These are phyloP conservation scores for Schizosaccharomyces versatilis DNA, from an alignment of 1,139 yeast species.

Conservation along the genomic window DNA sequence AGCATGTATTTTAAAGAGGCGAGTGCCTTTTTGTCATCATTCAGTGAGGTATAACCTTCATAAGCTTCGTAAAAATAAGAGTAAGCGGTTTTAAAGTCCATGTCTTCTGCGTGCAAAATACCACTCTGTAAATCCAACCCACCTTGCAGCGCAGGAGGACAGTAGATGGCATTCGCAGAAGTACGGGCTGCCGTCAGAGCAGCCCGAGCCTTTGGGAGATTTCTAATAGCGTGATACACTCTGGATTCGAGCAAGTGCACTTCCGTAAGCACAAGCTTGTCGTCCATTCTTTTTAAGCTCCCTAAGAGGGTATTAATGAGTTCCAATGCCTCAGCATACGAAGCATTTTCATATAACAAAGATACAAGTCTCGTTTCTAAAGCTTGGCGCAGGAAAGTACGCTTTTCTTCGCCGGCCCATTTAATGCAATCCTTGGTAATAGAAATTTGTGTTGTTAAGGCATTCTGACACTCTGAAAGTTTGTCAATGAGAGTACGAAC, in stretches of 20 bases:
- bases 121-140: constrained; percentile 92
- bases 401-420: constrained; percentile 69
- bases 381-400: constrained; percentile 73
- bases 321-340: constrained; percentile 47
- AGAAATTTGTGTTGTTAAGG: constrained; percentile 48
- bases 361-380: constrained; percentile 67
- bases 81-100: constrained; percentile 86
- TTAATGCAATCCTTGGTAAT: constrained; percentile 62
- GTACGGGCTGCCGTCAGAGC: constrained; percentile 90
- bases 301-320: constrained; percentile 49
- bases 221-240: constrained; percentile 76
- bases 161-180: constrained; percentile 83
- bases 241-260: constrained; percentile 82
- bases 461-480: constrained; percentile 44
- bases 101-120: constrained; percentile 84
- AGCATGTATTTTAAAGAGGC: constrained; percentile 71
- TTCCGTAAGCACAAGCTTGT: constrained; percentile 82
- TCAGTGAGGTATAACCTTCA: constrained; percentile 49
- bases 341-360: constrained; percentile 41
- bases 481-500: constrained; percentile 42
- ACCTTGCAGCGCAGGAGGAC: constrained; percentile 87
- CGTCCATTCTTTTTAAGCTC: constrained; percentile 85
- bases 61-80: constrained; percentile 89
- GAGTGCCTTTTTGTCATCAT: constrained; percentile 15
- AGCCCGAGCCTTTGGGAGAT: constrained; percentile 80